Conservation (phyloP, 2,329 filamentous ascomycete genomes). For the Stachybotrys elegans region DNA sequence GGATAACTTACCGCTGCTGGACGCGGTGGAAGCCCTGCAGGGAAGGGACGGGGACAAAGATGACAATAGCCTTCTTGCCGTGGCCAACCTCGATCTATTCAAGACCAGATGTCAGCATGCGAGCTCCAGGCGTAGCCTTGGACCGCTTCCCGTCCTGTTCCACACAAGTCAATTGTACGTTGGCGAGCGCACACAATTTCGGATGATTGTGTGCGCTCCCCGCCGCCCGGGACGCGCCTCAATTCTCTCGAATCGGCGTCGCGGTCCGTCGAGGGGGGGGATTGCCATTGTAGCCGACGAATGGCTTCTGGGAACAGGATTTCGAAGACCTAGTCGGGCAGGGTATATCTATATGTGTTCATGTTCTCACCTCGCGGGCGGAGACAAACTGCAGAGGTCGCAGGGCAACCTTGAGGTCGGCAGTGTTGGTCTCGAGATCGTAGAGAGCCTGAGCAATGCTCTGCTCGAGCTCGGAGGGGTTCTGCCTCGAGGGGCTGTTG, state of each 20-base stretch:
- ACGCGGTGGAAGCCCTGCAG: constrained; percentile 98
- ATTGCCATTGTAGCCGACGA: constrained; percentile 27
- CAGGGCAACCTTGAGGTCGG: constrained; percentile 93
- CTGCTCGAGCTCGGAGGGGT: constrained; percentile 95
- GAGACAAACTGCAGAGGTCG: constrained; percentile 98
- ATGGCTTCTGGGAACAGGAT: constrained; percentile 39
- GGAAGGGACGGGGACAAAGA: constrained; percentile 99
- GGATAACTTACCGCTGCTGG: constrained; percentile 93
- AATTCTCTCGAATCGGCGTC: constrained; percentile 19
- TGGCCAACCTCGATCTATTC: constrained; percentile 98
- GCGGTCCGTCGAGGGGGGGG: constrained; percentile 13
- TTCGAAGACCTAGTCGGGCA: constrained; percentile 21
- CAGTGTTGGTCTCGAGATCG: constrained; percentile 98
- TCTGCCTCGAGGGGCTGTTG: constrained; percentile 94
- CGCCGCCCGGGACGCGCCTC: constrained; percentile 12
- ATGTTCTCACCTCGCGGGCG: constrained; percentile 92
- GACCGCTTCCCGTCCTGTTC: constrained; percentile 74
- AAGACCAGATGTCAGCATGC: constrained; percentile 68
- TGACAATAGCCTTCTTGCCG: constrained; percentile 99
- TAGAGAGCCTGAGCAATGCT: constrained; percentile 95
- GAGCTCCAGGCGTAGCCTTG: constrained; percentile 67
- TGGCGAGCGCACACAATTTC: constrained; percentile 17
- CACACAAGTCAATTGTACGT: constrained; percentile 41
- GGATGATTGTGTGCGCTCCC: constrained; percentile 16
- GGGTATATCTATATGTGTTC: constrained; percentile 14